Evolutionary conservation across 805 yeast genomes (phyloP).

Genomic region (Candida saitoana): DNA sequence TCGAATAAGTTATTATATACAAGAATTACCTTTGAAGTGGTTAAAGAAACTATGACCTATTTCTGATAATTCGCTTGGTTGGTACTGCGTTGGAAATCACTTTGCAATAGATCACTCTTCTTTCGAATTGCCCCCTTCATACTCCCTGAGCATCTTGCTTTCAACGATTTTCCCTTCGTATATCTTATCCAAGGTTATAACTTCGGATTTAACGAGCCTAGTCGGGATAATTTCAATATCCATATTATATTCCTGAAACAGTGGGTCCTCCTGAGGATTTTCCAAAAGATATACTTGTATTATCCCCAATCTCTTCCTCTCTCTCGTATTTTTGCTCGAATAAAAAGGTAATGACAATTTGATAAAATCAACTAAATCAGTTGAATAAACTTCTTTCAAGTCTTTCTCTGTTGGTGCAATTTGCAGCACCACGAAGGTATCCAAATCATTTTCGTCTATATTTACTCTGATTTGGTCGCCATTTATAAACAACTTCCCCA

Average conservation of each 20-base stretch:
- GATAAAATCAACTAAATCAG: constrained; percentile 19
- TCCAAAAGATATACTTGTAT: constrained; percentile 29
- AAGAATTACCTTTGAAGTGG: too few relatives aligned
- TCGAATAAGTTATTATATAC: too few relatives aligned
- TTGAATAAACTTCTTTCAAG: constrained; percentile 9
- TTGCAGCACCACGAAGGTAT: constrained; percentile 20
- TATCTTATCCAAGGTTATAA: constrained; percentile 5
- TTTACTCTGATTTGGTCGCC: constrained; percentile 31
- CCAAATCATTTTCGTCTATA: constrained; percentile 18
- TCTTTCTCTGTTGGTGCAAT: constrained; percentile 8
- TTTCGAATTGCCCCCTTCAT: constrained; percentile 9
- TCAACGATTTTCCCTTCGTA: constrained; percentile 9
- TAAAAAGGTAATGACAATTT: constrained; percentile 32
- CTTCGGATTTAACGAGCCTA: constrained; percentile 5
- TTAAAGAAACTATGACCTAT: too few relatives aligned
- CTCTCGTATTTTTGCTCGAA: constrained; percentile 15
- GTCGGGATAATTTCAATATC: constrained; percentile 18
- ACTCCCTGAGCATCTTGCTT: constrained; percentile 8
- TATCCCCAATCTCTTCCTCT: constrained; percentile 26
- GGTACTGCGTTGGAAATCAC: too few relatives aligned
- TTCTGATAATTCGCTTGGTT: too few relatives aligned
- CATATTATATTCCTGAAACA: constrained; percentile 14
- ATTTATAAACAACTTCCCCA: constrained; percentile 20
- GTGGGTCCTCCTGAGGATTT: constrained; percentile 9
- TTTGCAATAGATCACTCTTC: too few relatives aligned